phyloP scores from a whole-genome alignment of 768 basidiomycete species.

The Trametes elegans region DNA sequence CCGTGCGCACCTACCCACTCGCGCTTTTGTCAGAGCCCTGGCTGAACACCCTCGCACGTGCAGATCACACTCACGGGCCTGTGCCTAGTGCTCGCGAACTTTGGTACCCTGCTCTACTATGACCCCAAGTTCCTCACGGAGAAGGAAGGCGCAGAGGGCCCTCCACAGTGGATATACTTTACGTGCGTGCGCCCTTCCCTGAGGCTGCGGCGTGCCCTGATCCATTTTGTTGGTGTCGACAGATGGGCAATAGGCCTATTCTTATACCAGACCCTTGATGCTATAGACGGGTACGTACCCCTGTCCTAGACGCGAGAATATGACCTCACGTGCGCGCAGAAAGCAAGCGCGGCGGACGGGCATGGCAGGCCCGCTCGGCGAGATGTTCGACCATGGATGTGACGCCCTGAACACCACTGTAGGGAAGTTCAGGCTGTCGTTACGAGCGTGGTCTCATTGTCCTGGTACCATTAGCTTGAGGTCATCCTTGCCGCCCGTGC shows the following conservation, averaged over 20 bases:
- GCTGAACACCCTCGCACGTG: background rate
- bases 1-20: slow-evolving; percentile 46
- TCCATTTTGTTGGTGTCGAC: background rate
- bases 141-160: slow-evolving; percentile 56
- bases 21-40: background rate
- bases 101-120: slow-evolving; percentile 77
- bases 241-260: slow-evolving; percentile 91
- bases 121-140: slow-evolving; percentile 77
- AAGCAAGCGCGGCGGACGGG: slow-evolving; percentile 95
- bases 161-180: slow-evolving; percentile 88
- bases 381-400: slow-evolving; percentile 98
- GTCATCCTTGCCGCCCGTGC: slow-evolving; percentile 80
- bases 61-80: slow-evolving; percentile 92
- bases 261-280: slow-evolving; percentile 86
- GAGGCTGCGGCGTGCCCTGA: background rate
- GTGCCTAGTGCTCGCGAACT: slow-evolving; percentile 77
- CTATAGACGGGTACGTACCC: slow-evolving; percentile 75
- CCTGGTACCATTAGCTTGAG: slow-evolving; percentile 59
- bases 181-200: slow-evolving; percentile 50
- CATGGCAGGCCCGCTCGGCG: slow-evolving; percentile 96
- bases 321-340: slow-evolving; percentile 36
- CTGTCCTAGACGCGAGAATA: background rate
- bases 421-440: slow-evolving; percentile 21
- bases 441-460: too few species aligned
- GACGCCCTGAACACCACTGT: slow-evolving; percentile 96